Percentiles rank a stretch among this genome's conserved stretches.
Evolutionary conservation across 2,329 filamentous ascomycete genomes (phyloP).

Genomic region (Trichothecium sympodiale): DNA sequence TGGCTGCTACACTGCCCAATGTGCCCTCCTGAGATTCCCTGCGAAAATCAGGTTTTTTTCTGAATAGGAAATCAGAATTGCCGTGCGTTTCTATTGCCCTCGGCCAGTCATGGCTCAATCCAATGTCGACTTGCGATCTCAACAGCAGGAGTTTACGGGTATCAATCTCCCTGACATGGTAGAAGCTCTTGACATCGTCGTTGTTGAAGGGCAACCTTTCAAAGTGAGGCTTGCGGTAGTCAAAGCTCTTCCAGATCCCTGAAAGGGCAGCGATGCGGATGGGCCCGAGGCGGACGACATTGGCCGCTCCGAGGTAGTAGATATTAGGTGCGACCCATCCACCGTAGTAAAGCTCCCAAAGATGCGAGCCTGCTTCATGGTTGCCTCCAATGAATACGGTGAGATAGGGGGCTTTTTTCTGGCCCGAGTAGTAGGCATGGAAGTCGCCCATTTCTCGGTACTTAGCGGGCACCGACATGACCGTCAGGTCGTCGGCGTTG

Average conservation of each 20-base stretch:
- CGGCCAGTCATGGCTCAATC: conserved; percentile 94
- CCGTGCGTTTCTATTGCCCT: conserved; percentile 71
- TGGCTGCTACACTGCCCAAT: conserved; percentile 71
- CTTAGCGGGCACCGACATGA: conserved; percentile 82
- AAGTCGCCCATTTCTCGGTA: conserved; percentile 88
- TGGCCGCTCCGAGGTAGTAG: conserved; percentile 91
- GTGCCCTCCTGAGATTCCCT: conserved; percentile 64
- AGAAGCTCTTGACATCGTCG: conserved; percentile 70
- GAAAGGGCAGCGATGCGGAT: conserved; percentile 82
- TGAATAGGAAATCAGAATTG: conserved; percentile 56
- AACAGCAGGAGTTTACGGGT: conserved; percentile 80
- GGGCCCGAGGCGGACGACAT: conserved; percentile 72
- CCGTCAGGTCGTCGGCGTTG: conserved; percentile 76
- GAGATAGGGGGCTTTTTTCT: conserved; percentile 66
- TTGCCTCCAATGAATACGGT: conserved; percentile 93
- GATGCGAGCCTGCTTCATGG: conserved; percentile 83
- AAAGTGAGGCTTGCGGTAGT: conserved; percentile 74
- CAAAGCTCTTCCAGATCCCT: conserved; percentile 88
- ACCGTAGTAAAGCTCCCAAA: conserved; percentile 90
- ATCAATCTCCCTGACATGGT: conserved; percentile 83
- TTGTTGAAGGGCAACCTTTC: conserved; percentile 77
- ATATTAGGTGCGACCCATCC: conserved; percentile 97
- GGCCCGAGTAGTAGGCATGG: conserved; percentile 82
- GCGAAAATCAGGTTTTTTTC: conserved; percentile 62
- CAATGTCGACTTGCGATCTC: conserved; percentile 79